phyloP scores from a whole-genome alignment of 805 yeast genomes.

The Jamesozyma rosinii region DNA sequence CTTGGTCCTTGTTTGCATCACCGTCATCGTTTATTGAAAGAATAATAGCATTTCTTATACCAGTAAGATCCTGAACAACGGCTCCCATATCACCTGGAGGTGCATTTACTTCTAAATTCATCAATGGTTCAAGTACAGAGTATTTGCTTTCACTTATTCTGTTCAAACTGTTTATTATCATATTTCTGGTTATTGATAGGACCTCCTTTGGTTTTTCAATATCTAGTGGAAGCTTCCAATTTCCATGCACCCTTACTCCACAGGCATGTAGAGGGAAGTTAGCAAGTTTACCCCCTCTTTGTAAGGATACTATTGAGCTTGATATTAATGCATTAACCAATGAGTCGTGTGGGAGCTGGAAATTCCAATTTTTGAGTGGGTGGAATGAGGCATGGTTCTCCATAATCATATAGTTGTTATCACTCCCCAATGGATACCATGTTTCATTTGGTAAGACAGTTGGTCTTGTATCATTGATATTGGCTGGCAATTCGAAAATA shows the following conservation, averaged over 20 bases:
- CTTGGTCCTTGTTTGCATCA: constrained; percentile 24
- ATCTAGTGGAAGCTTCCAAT: constrained; percentile 49
- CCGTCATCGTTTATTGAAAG: constrained; percentile 59
- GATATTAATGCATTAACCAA: constrained; percentile 47
- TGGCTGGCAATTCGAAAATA: constrained; percentile 4
- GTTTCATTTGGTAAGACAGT: constrained; percentile 24
- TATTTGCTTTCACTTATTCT: constrained; percentile 25
- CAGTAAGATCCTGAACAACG: constrained; percentile 76
- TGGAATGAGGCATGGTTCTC: constrained; percentile 20
- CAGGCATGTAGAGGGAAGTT: constrained; percentile 44
- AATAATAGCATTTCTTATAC: constrained; percentile 68
- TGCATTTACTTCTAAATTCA: constrained; percentile 63
- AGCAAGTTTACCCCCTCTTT: constrained; percentile 56
- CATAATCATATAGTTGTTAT: constrained; percentile 30
- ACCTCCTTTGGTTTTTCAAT: constrained; percentile 32
- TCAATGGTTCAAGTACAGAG: constrained; percentile 75
- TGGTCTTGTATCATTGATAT: neutral
- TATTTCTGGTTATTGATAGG: constrained; percentile 38
- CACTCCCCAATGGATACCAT: constrained; percentile 25
- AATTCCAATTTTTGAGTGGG: constrained; percentile 40
- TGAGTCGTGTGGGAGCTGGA: constrained; percentile 38
- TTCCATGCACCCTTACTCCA: constrained; percentile 40
- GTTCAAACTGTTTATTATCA: constrained; percentile 34
- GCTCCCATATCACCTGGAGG: constrained; percentile 67
- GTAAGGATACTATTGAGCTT: constrained; percentile 53